Evolutionary conservation across 148 eudicot genomes (phyloP), one percentile per base, ranked within the genome.

Genomic region (Diospyros kaki): DNA sequence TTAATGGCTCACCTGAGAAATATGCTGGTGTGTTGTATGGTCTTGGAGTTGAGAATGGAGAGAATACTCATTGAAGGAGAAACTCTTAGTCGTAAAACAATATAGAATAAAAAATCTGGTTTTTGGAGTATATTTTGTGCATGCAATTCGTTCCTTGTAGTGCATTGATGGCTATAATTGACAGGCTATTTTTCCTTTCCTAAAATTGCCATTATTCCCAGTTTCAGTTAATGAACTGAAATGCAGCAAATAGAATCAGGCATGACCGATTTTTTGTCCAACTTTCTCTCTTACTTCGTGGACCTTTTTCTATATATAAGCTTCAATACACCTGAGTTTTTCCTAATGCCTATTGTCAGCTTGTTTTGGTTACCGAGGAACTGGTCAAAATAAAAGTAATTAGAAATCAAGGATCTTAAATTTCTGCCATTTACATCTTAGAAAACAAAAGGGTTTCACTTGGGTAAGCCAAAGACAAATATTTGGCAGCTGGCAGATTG

Each of bases 11-110:
- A 50, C 64, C n/a, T 59, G 78, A 68, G 40, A 59, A 12, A 59
- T 60, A 48, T 58, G 66, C 78, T 59, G 78, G 73, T 68, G 51
- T 68, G 46, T 76, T 76, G 78, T 59, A 58, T 68, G 78, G 73
- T 38, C 66, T 63, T 68, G 66, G 56, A 52, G 78, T 45, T 65
- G 72, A 75, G 68, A 43, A 68, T 58, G 71, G 73, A 67, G 39
- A 58, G 3, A n/a, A 18, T 59, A 67, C 55, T 28, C 73, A 18
- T 9, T 68, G 73, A 76, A 46, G 51, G 51, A 50, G 51, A 73
- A 5, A 58, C 2, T 38, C 58, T 28, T 28, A 28, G 39, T 70
- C 39, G 55, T 28, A 4, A 3, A 6, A 11, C 6, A 45, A 43
- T 8, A 61, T 59, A 73, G 43, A 2, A 39, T 66, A 75, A 66